Evolutionary conservation across 225 moss, liverwort and hornwort species (phyloP).

Genomic region (Rhytidiadelphus loreus): DNA sequence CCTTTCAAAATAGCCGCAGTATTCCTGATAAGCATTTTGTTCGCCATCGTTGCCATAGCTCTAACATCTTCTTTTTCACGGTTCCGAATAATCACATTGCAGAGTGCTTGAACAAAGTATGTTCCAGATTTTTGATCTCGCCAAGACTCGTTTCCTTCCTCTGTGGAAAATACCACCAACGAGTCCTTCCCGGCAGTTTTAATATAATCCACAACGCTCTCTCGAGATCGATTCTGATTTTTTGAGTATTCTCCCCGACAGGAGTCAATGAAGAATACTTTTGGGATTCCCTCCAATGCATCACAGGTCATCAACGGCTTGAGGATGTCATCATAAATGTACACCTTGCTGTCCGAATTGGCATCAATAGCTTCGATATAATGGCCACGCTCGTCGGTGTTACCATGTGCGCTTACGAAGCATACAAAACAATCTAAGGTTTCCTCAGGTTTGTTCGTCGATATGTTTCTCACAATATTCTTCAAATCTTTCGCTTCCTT

Average conservation of each 20-base stretch:
- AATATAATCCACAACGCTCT: constrained; percentile 1
- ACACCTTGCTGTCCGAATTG: background rate
- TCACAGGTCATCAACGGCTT: constrained; percentile 1
- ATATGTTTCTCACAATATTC: background rate
- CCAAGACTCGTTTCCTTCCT: constrained; percentile 19
- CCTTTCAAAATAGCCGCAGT: background rate
- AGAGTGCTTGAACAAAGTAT: background rate
- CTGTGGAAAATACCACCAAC: constrained; percentile 27
- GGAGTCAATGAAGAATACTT: constrained; percentile 35
- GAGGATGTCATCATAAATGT: constrained; percentile 9
- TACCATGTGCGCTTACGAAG: constrained; percentile 30
- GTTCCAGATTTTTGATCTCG: background rate
- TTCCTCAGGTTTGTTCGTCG: background rate
- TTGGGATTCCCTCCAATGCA: constrained; percentile 6
- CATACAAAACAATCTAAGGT: constrained; percentile 21
- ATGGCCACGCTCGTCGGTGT: constrained; percentile 12
- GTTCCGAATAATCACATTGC: background rate
- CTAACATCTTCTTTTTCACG: constrained; percentile 4
- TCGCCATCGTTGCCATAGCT: constrained; percentile 5
- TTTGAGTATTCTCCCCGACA: constrained; percentile 6
- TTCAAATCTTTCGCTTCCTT: background rate
- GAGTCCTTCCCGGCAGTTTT: background rate
- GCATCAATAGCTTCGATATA: background rate
- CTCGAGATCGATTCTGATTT: background rate
- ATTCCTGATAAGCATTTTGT: background rate